Percentiles rank a stretch among this genome's conserved stretches.
Evolutionary conservation across 495 filamentous ascomycete species (phyloP).

Genomic region (Bathelium albidoporum): DNA sequence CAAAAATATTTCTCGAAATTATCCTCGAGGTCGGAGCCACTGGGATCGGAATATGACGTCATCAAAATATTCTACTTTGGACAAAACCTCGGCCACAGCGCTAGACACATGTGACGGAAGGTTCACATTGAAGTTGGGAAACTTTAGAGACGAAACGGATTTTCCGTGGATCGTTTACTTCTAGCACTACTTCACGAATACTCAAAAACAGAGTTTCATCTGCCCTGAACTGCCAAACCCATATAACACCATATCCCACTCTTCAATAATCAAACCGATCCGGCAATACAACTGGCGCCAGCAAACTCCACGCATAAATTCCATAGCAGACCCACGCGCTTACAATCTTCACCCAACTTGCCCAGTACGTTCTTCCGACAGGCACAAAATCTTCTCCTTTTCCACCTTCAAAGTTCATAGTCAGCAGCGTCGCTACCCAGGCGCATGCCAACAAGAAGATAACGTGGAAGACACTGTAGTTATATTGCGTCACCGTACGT

Average conservation of each 20-base stretch:
- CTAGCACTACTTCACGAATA: too few relatives aligned
- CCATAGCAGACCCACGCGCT: slow-evolving; percentile 95
- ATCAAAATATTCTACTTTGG: too few relatives aligned
- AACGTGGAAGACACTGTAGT: slow-evolving; percentile 91
- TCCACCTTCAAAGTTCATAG: slow-evolving; percentile 63
- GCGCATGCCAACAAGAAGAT: slow-evolving; percentile 95
- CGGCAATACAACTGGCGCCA: slow-evolving; percentile 76
- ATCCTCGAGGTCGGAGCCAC: too few relatives aligned
- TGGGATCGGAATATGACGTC: too few relatives aligned
- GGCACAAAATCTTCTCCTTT: slow-evolving; percentile 63
- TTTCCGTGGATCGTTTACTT: too few relatives aligned
- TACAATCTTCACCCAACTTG: slow-evolving; percentile 98
- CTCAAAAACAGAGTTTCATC: too few relatives aligned
- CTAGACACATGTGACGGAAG: too few relatives aligned
- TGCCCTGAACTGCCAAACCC: background rate
- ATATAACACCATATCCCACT: background rate
- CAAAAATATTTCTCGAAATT: too few relatives aligned
- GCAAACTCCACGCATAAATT: slow-evolving; percentile 85
- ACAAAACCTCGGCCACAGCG: too few relatives aligned
- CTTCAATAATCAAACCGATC: slow-evolving; percentile 63
- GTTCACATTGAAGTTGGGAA: too few relatives aligned
- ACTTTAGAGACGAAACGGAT: too few relatives aligned
- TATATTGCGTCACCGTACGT: slow-evolving; percentile 81
- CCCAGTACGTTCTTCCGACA: slow-evolving; percentile 91
- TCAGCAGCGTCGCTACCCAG: slow-evolving; percentile 90